A percentile compares a stretch with the other conserved stretches of the same genome.
These are phyloP conservation scores for Gracilariopsis chorda DNA, from an alignment of 23 red algal species.

Conservation along the genomic window DNA sequence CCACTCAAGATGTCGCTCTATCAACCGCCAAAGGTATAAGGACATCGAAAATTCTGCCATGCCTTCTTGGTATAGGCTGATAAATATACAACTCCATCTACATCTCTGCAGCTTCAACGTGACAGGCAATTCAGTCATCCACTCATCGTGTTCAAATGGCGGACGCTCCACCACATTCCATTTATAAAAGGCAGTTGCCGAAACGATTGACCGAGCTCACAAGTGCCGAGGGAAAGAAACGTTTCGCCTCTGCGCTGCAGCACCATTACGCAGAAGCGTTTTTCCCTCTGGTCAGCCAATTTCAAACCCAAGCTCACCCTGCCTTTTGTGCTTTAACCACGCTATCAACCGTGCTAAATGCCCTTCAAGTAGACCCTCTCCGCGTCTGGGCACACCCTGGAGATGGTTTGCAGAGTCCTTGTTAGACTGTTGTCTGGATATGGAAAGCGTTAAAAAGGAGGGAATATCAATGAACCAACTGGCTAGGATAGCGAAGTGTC, in stretches of 20 bases:
- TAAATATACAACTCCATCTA: too few relatives aligned
- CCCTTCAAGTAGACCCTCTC: constrained; percentile 74
- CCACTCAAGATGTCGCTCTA: too few relatives aligned
- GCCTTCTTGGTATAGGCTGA: too few relatives aligned
- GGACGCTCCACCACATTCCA: background rate
- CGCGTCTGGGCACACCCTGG: constrained; percentile 86
- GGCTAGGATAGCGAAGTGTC: constrained; percentile 55
- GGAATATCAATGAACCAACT: constrained; percentile 76
- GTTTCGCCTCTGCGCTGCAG: constrained; percentile 31
- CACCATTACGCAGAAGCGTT: constrained; percentile 51
- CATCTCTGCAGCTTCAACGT: too few relatives aligned
- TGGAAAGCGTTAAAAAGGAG: constrained; percentile 22
- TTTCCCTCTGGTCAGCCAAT: constrained; percentile 57
- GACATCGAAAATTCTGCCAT: too few relatives aligned
- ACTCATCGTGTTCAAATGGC: background rate
- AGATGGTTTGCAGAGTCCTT: constrained; percentile 78
- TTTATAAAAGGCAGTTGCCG: constrained; percentile 70
- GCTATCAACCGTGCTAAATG: constrained; percentile 70
- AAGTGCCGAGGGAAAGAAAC: constrained; percentile 23
- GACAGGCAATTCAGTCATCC: too few relatives aligned
- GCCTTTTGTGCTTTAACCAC: constrained; percentile 77
- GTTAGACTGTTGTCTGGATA: constrained; percentile 79
- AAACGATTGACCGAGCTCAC: background rate
- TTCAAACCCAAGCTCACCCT: constrained; percentile 71
- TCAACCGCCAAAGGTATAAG: too few relatives aligned